Evolutionary conservation across 1,284 basidiomycete species (phyloP).

Genomic region (Malassezia brasiliensis): DNA sequence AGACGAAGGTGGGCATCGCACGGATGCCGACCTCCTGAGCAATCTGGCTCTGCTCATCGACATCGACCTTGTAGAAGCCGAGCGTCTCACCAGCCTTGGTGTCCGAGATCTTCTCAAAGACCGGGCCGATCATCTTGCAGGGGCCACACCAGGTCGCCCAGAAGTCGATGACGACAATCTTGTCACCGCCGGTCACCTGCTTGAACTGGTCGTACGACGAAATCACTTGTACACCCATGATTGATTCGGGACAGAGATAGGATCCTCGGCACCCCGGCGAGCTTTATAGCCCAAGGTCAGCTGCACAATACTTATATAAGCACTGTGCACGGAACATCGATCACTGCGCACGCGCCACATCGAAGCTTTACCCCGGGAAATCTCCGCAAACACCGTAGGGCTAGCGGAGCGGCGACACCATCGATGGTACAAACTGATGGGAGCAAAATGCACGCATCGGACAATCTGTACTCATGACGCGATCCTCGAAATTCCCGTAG

Average conservation of each 20-base stretch:
- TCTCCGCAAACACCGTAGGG: too few species aligned
- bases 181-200: slow-evolving; percentile 36
- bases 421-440: too few species aligned
- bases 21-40: slow-evolving; percentile 62
- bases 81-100: slow-evolving; percentile 49
- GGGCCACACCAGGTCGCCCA: slow-evolving; percentile 50
- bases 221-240: slow-evolving; percentile 52
- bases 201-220: slow-evolving; percentile 56
- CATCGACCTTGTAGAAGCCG: slow-evolving; percentile 65
- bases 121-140: slow-evolving; percentile 66
- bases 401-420: too few species aligned
- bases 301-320: too few species aligned
- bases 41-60: slow-evolving; percentile 50
- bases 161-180: slow-evolving; percentile 45
- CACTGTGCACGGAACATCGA: background rate
- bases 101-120: slow-evolving; percentile 63
- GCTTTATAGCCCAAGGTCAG: background rate
- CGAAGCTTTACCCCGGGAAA: too few species aligned
- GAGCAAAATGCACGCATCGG: too few species aligned
- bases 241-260: background rate
- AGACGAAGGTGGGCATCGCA: slow-evolving; percentile 70
- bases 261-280: background rate
- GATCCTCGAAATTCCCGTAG: too few species aligned
- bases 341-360: slow-evolving; percentile 1
- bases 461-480: too few species aligned